phyloP scores from a whole-genome alignment of 2,329 filamentous ascomycete genomes.

The Chrysoporthe cubensis region DNA sequence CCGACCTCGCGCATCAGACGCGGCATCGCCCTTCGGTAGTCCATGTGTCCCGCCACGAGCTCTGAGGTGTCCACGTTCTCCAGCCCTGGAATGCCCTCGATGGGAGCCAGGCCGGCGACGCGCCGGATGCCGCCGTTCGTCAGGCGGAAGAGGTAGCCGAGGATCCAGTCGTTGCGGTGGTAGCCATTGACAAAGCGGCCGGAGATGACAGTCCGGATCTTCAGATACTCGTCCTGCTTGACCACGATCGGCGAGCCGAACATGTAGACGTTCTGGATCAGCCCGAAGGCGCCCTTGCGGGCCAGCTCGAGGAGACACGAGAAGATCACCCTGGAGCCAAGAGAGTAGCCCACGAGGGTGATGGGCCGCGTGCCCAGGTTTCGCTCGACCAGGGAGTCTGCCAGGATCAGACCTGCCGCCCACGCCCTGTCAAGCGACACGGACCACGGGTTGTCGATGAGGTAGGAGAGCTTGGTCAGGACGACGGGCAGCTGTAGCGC shows the following conservation, averaged over 20 bases:
- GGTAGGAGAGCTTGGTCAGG: constrained; percentile 88
- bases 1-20: constrained; percentile 83
- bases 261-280: constrained; percentile 93
- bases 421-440: constrained; percentile 93
- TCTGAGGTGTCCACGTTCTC: constrained; percentile 91
- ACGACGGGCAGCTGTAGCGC: constrained; percentile 91
- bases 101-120: constrained; percentile 79
- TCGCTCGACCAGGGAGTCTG: constrained; percentile 89
- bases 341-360: constrained; percentile 91
- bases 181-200: constrained; percentile 97
- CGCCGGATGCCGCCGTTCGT: constrained; percentile 90
- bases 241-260: constrained; percentile 92
- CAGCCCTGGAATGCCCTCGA: constrained; percentile 76
- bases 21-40: constrained; percentile 92
- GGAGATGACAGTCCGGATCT: constrained; percentile 78
- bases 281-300: constrained; percentile 78
- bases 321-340: constrained; percentile 91
- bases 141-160: constrained; percentile 93
- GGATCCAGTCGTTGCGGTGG: constrained; percentile 94
- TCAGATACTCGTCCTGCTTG: constrained; percentile 86
- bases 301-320: constrained; percentile 87
- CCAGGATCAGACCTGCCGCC: constrained; percentile 86
- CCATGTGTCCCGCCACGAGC: constrained; percentile 90
- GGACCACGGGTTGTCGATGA: constrained; percentile 98
- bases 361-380: constrained; percentile 90